Evolutionary conservation across 768 basidiomycete genomes (phyloP), one percentile per base, ranked within the genome.

Genomic region (Neoboletus magnificus): DNA sequence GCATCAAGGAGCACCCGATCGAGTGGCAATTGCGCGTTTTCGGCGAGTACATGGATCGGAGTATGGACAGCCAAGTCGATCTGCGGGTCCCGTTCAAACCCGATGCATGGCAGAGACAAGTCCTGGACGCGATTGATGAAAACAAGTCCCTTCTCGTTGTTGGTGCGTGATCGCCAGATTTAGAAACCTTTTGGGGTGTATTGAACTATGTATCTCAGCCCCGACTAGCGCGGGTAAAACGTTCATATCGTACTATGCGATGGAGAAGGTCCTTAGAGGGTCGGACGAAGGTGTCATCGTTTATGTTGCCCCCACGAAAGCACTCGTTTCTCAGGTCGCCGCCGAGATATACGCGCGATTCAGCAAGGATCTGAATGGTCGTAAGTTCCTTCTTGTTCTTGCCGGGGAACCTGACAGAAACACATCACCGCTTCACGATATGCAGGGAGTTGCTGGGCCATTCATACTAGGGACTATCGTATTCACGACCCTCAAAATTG

Each of bases 221-320:
- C 86, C 85, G 1, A 87, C 85, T 1, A 85, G 84, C 67, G 86
- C 85, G 1, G 86, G 87, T 29, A 89, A 89, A 67, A 89, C 87
- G 0, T 89, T 89, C 63, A 87, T 89, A 41, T 85, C 85, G 3
- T 89, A 78, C 66, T 88, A 88, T 59, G 87, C 88, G 0, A 89
- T 89, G 87, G 86, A 87, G 65, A 79, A 80, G 58, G 73, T 87
- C 15, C 70, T 89, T 3, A 73, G 83, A 52, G 74, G 73, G 39
- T 84, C 84, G 0, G 83, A 89, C 62, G 80, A 87, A 41, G 86
- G 83, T 0, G 76, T 89, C 40, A 64, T 89, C 35, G 82, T 89
- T 20, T 89, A 89, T 64, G 79, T 89, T 41, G 87, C 87, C 0
- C 87, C 87, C 0, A 88, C 87, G 8, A 89, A 89, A 65, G 86